Conservation (phyloP, 148 eudicot species). For the Drosera capensis region DNA sequence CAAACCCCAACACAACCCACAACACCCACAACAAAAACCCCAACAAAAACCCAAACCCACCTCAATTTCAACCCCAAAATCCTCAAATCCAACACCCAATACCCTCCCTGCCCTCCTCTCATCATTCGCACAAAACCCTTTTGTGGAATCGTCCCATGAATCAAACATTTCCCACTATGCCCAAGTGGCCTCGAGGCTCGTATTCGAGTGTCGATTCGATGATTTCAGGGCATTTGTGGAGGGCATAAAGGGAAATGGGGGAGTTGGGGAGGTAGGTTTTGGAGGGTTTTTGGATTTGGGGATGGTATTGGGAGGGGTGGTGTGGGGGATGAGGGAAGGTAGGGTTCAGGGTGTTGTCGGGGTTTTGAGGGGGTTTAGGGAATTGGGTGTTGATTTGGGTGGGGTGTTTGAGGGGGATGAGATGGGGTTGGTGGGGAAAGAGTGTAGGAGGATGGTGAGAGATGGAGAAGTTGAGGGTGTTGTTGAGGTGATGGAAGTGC, state of each 20-base stretch:
- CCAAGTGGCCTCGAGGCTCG: constrained; percentile 43
- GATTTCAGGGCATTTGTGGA: constrained; percentile 45
- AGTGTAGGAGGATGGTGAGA: constrained; percentile 18
- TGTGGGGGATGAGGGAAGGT: constrained; percentile 23
- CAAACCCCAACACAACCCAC: constrained; percentile 8
- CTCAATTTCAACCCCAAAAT: constrained; percentile 18
- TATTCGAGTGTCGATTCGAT: constrained; percentile 30
- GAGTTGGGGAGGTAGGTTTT: constrained; percentile 12
- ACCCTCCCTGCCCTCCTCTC: constrained; percentile 12
- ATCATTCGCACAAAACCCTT: constrained; percentile 17
- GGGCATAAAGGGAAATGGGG: constrained; percentile 19
- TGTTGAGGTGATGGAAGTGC: constrained; percentile 36
- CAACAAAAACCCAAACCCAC: constrained; percentile 7
- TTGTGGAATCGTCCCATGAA: constrained; percentile 1
- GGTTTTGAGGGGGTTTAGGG: constrained; percentile 21
- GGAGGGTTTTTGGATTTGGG: constrained; percentile 20
- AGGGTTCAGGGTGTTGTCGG: constrained; percentile 19
- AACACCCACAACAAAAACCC: constrained; percentile 15
- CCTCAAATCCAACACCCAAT: constrained; percentile 9
- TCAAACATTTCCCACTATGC: constrained; percentile 22
- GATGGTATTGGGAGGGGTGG: constrained; percentile 27
- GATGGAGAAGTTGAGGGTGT: constrained; percentile 28
- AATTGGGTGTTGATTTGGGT: constrained; percentile 41
- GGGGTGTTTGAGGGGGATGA: constrained; percentile 37
- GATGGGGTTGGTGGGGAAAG: constrained; percentile 19